Conservation (phyloP, 306 rosid species). For the Cicer pinnatifidum region DNA sequence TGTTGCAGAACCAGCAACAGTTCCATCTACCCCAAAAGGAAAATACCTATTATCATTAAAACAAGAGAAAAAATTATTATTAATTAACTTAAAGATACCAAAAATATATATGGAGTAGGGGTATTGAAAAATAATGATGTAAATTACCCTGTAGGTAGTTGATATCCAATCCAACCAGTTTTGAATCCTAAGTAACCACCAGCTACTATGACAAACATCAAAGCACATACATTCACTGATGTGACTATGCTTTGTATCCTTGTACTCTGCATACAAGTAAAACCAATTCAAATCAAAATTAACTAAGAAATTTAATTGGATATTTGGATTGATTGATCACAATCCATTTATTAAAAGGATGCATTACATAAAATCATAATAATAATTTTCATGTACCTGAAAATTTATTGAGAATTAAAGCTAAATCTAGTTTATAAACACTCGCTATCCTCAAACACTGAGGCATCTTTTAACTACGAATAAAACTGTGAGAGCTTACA, state of each 20-base stretch:
- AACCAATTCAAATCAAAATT: slow-evolving; percentile 22
- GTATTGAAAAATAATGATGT: slow-evolving; percentile 34
- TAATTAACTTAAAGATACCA: slow-evolving; percentile 25
- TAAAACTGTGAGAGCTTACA: neutral
- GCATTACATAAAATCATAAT: neutral
- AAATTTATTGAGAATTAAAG: neutral
- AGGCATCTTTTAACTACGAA: neutral
- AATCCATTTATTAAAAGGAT: neutral
- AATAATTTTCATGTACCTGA: neutral
- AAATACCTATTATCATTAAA: slow-evolving; percentile 71
- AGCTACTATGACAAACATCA: slow-evolving; percentile 74
- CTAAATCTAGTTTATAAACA: neutral
- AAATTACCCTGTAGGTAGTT: slow-evolving; percentile 78
- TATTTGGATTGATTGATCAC: neutral
- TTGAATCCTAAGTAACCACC: slow-evolving; percentile 87
- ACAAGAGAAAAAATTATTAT: neutral
- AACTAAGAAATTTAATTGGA: neutral
- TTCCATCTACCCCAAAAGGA: slow-evolving; percentile 88
- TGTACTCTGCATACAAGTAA: slow-evolving; percentile 69
- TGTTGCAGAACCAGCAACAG: slow-evolving; percentile 97
- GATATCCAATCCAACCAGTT: slow-evolving; percentile 93
- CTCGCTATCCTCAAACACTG: neutral
- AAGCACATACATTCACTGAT: slow-evolving; percentile 73
- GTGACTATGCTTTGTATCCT: slow-evolving; percentile 75
- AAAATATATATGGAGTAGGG: neutral